Evolutionary conservation across 2,329 filamentous ascomycete genomes (phyloP), one percentile per base, ranked within the genome.

Genomic region (Pestalotiopsis sp.): DNA sequence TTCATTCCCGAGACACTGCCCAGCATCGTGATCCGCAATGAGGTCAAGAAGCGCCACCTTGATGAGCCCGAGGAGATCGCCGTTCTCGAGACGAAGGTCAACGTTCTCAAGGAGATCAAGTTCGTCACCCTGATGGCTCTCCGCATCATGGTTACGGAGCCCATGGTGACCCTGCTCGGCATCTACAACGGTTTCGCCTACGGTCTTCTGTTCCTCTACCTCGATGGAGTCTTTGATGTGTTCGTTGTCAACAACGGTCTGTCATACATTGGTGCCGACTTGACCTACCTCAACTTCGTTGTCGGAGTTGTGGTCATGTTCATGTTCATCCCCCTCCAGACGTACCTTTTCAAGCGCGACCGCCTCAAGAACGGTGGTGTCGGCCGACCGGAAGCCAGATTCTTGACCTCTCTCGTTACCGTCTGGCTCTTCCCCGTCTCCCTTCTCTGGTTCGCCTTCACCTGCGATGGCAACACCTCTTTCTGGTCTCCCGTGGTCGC

Each of bases 171-270:
- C 13, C 77, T 78, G 67, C 70, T 82, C 14, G 80, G 78, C 25
- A 74, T 81, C 56, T 82, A 82, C 71, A 83, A 83, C 63, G 81
- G 81, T 7, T 82, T 82, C 66, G 78, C 80, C 3, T 83, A 83
- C 67, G 81, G 81, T 6, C 72, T 83, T 13, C 73, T 82, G 11
- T 83, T 81, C 72, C 71, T 82, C 31, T 83, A 82, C 70, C 74
- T 83, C 13, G 81, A 82, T 66, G 81, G 81, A 3, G 80, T 82
- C 25, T 81, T 81, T 70, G 77, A 82, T 70, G 78, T 84, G 61
- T 80, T 84, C 70, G 77, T 79, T n/a, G 71, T 80, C 70, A 80
- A 82, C 70, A 82, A 82, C 64, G 75, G 76, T 14, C 76, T 83
- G 59, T 80, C 80, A 73, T 78, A 77, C 70, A 78, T 82, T 67